Evolutionary conservation across 2,329 filamentous ascomycete genomes (phyloP).

Genomic region (Cercospora sp.): DNA sequence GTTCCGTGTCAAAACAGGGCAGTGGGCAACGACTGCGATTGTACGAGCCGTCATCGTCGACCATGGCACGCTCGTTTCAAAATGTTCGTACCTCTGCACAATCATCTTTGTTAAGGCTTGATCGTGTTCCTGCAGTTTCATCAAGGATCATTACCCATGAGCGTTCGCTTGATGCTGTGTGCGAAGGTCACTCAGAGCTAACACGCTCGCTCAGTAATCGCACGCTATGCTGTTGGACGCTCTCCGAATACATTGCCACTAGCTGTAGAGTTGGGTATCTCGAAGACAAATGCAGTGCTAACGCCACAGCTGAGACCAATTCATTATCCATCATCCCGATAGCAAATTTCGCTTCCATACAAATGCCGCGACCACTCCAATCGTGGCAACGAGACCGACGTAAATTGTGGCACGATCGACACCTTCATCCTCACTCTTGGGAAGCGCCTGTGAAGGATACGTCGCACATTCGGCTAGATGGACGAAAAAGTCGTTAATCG

Average conservation of each 20-base stretch:
- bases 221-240: not conserved
- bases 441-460: conserved; percentile 83
- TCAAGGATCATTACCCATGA: not conserved
- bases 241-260: not conserved
- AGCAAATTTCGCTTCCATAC: conserved; percentile 55
- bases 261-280: conserved; percentile 20
- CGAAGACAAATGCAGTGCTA: conserved; percentile 3
- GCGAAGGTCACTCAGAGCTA: not conserved
- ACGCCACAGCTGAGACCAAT: not conserved
- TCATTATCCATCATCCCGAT: conserved; percentile 9
- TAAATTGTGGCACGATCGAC: conserved; percentile 84
- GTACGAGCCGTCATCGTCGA: not conserved
- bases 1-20: not conserved
- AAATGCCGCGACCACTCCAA: conserved; percentile 60
- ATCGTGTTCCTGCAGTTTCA: not conserved
- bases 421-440: conserved; percentile 80
- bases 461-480: conserved; percentile 87
- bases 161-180: not conserved
- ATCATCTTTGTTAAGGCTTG: not conserved
- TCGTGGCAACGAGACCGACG: conserved; percentile 73
- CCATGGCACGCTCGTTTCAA: not conserved
- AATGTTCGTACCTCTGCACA: not conserved
- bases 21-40: not conserved
- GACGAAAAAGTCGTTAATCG: conserved; percentile 91
- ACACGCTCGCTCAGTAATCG: not conserved